phyloP scores from a whole-genome alignment of 768 basidiomycete species.

The Amanita rubescens region DNA sequence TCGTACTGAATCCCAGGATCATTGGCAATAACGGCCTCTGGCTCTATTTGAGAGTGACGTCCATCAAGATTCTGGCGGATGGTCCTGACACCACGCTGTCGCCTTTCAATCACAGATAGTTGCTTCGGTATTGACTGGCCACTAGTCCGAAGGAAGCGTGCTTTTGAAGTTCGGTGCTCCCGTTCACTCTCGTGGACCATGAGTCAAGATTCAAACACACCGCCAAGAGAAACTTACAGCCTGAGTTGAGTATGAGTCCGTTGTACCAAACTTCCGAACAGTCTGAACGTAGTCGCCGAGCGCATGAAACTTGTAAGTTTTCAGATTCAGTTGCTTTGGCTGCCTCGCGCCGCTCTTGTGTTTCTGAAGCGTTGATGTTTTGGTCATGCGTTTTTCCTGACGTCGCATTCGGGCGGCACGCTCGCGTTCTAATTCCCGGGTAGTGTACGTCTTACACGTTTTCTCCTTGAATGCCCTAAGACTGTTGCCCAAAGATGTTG shows the following conservation, averaged over 20 bases:
- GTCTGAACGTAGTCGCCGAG: too few relatives aligned
- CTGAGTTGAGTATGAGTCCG: too few relatives aligned
- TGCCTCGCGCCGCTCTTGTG: background rate
- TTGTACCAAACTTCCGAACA: too few relatives aligned
- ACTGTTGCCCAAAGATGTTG: too few relatives aligned
- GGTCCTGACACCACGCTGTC: background rate
- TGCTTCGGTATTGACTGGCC: too few relatives aligned
- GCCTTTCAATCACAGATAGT: background rate
- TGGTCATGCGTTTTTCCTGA: too few relatives aligned
- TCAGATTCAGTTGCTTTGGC: background rate
- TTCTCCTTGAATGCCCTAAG: too few relatives aligned
- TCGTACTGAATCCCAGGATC: background rate
- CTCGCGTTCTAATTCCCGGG: background rate
- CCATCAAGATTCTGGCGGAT: background rate
- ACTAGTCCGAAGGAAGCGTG: too few relatives aligned
- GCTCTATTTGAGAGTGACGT: background rate
- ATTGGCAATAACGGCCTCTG: background rate
- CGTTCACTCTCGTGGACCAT: too few relatives aligned
- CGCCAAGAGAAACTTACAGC: background rate
- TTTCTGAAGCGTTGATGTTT: slow-evolving; percentile 5
- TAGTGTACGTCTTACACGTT: slow-evolving; percentile 29
- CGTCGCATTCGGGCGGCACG: too few relatives aligned
- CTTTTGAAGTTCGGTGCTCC: too few relatives aligned
- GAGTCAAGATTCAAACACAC: background rate
- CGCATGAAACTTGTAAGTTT: too few relatives aligned